A percentile compares a stretch with the other conserved stretches of the same genome.
phyloP scores from a whole-genome alignment of 2,329 filamentous ascomycete species.

The Botrytis sinoallii region DNA sequence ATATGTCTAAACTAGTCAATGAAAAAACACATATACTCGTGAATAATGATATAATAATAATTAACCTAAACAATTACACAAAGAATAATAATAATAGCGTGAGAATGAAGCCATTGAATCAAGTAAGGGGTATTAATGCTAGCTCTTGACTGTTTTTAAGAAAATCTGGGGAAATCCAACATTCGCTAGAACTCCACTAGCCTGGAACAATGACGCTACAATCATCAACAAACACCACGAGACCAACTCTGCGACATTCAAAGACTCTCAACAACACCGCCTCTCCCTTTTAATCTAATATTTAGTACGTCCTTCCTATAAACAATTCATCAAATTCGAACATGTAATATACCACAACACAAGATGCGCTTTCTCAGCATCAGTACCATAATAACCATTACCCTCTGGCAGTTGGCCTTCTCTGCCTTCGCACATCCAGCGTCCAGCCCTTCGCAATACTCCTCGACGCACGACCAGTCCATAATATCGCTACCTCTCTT shows the following conservation, averaged over 20 bases:
- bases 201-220: neutral
- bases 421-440: neutral
- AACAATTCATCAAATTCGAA: slow-evolving; percentile 4
- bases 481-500: slow-evolving; percentile 66
- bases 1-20: neutral
- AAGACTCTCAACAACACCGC: neutral
- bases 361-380: slow-evolving; percentile 32
- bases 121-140: neutral
- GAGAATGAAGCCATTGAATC: neutral
- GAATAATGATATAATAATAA: neutral
- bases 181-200: slow-evolving; percentile 5
- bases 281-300: neutral
- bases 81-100: neutral
- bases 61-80: neutral
- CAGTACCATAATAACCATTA: slow-evolving; percentile 21
- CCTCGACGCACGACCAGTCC: slow-evolving; percentile 10
- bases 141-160: neutral
- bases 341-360: slow-evolving; percentile 27
- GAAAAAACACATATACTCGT: neutral
- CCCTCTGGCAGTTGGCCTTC: neutral
- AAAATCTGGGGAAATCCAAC: neutral
- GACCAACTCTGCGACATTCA: neutral
- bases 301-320: neutral
- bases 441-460: slow-evolving; percentile 29
- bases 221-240: neutral